Evolutionary conservation across 768 basidiomycete species (phyloP).

Genomic region (Russula emetica): DNA sequence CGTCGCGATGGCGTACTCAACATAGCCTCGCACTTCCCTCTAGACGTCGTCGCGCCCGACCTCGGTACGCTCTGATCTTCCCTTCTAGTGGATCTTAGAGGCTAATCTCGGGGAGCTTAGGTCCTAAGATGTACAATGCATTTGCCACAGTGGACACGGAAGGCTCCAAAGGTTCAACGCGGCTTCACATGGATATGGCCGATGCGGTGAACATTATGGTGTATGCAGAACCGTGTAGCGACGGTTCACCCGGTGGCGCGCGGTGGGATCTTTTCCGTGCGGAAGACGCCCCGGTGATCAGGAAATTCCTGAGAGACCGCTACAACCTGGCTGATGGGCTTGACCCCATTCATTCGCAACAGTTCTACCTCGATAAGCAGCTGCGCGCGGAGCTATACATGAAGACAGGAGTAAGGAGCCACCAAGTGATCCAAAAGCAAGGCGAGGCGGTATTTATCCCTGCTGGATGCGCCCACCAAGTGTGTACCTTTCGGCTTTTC

Average conservation of each 20-base stretch:
- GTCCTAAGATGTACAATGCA: slow-evolving; percentile 95
- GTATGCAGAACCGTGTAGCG: slow-evolving; percentile 53
- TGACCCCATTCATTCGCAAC: slow-evolving; percentile 91
- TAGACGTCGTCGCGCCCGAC: slow-evolving; percentile 74
- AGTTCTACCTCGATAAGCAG: slow-evolving; percentile 72
- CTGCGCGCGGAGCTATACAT: slow-evolving; percentile 64
- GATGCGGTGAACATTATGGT: slow-evolving; percentile 92
- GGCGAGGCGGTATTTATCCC: slow-evolving; percentile 96
- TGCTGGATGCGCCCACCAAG: slow-evolving; percentile 89
- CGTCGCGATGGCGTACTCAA: slow-evolving; percentile 85
- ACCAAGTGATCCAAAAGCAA: slow-evolving; percentile 82
- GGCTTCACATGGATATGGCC: slow-evolving; percentile 92
- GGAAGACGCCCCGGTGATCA: slow-evolving; percentile 70
- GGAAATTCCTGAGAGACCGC: slow-evolving; percentile 68
- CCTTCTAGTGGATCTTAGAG: background rate
- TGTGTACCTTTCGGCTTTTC: slow-evolving; percentile 34
- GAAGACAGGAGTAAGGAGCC: slow-evolving; percentile 66
- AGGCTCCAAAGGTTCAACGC: slow-evolving; percentile 79
- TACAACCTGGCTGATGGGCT: slow-evolving; percentile 56
- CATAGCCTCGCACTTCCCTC: slow-evolving; percentile 83
- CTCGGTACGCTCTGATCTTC: slow-evolving; percentile 46
- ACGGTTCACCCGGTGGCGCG: slow-evolving; percentile 65
- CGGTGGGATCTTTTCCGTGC: slow-evolving; percentile 89
- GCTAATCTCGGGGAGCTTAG: slow-evolving; percentile 37
- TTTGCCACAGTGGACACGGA: slow-evolving; percentile 62